Evolutionary conservation across 805 yeast species (phyloP).

Genomic region (Saturnispora saitoi): DNA sequence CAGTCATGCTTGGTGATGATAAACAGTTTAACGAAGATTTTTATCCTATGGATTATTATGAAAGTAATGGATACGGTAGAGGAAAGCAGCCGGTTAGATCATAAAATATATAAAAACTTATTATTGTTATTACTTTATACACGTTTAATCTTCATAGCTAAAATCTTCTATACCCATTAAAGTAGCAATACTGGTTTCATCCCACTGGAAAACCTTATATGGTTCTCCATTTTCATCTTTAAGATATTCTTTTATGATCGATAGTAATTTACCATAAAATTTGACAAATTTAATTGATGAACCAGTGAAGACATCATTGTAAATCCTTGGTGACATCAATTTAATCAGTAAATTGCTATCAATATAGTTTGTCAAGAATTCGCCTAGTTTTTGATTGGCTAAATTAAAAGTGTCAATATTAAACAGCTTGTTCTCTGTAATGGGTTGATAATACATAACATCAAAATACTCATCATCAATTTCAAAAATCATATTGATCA

Average conservation of each 20-base stretch:
- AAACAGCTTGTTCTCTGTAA: slow-evolving; percentile 52
- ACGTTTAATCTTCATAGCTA: slow-evolving; percentile 11
- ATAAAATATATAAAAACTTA: not conserved
- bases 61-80: slow-evolving; percentile 83
- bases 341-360: slow-evolving; percentile 49
- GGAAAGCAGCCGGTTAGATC: slow-evolving; percentile 56
- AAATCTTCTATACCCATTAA: slow-evolving; percentile 56
- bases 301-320: slow-evolving; percentile 42
- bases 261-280: slow-evolving; percentile 35
- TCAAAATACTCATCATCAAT: slow-evolving; percentile 50
- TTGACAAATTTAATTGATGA: slow-evolving; percentile 43
- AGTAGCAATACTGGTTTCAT: slow-evolving; percentile 52
- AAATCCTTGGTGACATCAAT: slow-evolving; percentile 55
- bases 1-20: slow-evolving; percentile 77
- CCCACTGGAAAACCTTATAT: slow-evolving; percentile 40
- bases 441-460: slow-evolving; percentile 55
- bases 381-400: slow-evolving; percentile 39
- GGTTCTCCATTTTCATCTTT: slow-evolving; percentile 20
- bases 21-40: slow-evolving; percentile 49
- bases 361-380: slow-evolving; percentile 50
- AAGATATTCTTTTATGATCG: slow-evolving; percentile 32
- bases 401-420: slow-evolving; percentile 34
- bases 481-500: slow-evolving; percentile 67
- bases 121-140: not conserved
- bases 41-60: slow-evolving; percentile 96